phyloP scores from a whole-genome alignment of 1,284 basidiomycete species.

The Peniophora sp. region DNA sequence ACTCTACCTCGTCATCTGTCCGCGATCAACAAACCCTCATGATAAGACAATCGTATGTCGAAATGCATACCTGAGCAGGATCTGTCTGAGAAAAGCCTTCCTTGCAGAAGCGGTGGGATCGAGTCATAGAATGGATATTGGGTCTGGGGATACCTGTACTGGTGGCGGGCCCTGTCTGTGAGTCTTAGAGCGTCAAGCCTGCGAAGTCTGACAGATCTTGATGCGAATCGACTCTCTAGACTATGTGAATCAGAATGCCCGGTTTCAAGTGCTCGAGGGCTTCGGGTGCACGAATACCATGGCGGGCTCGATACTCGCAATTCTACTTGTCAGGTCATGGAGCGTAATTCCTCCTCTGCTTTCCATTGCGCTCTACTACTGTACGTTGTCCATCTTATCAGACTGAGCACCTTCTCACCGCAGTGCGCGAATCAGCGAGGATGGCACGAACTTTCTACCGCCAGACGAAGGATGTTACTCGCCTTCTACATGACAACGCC shows the following conservation, averaged over 20 bases:
- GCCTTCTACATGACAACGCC: background rate
- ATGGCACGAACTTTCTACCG: background rate
- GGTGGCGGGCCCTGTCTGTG: background rate
- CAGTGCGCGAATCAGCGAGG: background rate
- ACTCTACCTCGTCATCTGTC: background rate
- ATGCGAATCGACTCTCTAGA: background rate
- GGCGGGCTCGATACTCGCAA: too few relatives aligned
- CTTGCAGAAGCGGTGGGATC: background rate
- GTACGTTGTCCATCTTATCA: too few relatives aligned
- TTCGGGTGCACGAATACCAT: background rate
- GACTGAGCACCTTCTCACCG: too few relatives aligned
- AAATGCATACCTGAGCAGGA: too few relatives aligned
- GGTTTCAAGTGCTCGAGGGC: background rate
- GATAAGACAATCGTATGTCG: background rate
- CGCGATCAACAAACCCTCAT: background rate
- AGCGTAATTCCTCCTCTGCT: too few relatives aligned
- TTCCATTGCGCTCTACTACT: too few relatives aligned
- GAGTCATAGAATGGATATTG: background rate
- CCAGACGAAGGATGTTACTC: background rate
- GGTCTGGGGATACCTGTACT: background rate
- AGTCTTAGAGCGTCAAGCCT: too few relatives aligned
- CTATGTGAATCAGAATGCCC: background rate
- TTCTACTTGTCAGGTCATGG: too few relatives aligned
- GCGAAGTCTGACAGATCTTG: too few relatives aligned
- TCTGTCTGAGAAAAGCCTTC: background rate